Evolutionary conservation across 192 early-diverging fungal species (phyloP).

Genomic region (Coemansia sp.): DNA sequence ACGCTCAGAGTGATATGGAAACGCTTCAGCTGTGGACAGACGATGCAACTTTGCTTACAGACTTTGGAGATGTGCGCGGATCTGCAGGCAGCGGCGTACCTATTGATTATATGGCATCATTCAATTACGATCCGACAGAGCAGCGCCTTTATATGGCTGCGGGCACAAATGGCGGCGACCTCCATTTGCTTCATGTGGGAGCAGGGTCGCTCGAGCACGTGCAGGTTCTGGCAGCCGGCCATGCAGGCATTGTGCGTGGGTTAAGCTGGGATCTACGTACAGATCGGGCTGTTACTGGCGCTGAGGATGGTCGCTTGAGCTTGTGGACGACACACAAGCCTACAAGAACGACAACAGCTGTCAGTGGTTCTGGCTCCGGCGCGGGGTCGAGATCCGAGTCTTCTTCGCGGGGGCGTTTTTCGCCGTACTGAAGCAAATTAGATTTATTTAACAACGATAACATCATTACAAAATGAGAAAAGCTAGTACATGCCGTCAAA

Average conservation of each 20-base stretch:
- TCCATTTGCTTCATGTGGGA: conserved; percentile 80
- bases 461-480: not conserved
- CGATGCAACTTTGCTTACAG: conserved; percentile 49
- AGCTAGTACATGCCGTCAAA: conserved; percentile 44
- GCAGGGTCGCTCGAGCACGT: conserved; percentile 71
- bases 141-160: conserved; percentile 76
- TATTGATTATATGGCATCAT: conserved; percentile 83
- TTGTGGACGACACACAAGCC: conserved; percentile 56
- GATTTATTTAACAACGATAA: not conserved
- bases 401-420: not conserved
- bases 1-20: conserved; percentile 85
- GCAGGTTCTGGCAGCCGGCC: conserved; percentile 72
- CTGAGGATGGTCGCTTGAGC: conserved; percentile 74
- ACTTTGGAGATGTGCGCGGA: conserved; percentile 84
- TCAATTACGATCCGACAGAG: conserved; percentile 62
- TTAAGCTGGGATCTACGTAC: conserved; percentile 66
- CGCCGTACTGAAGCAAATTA: not conserved
- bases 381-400: not conserved
- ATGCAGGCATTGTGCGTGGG: conserved; percentile 83
- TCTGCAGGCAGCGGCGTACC: conserved; percentile 41
- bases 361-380: not conserved
- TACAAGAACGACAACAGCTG: not conserved
- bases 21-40: conserved; percentile 77
- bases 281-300: conserved; percentile 66
- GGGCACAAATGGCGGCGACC: conserved; percentile 72